Evolutionary conservation across 495 filamentous ascomycete genomes (phyloP), one percentile per base, ranked within the genome.

Genomic region (Penicillium desertorum): DNA sequence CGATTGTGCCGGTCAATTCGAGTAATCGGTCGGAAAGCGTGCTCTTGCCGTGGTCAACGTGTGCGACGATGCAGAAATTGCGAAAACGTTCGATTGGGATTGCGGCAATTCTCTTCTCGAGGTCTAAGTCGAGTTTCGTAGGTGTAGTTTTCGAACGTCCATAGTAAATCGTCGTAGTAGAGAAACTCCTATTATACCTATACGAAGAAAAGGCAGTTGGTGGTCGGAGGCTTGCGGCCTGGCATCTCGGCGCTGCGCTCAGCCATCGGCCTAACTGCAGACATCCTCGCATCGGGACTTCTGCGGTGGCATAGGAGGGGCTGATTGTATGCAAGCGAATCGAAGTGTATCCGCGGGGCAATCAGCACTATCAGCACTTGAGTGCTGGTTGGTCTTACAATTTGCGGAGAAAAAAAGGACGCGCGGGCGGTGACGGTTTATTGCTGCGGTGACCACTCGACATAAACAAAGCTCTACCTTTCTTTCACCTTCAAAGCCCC

Each of bases 1-100:
- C 73, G 56, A 98, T 97, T 20, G 94, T 98, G 17, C 94, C 94
- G 9, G 94, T 98, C 61, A 96, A 80, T 79, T 98, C 95, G 30
- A 98, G 83, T 30, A 98, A 76, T 10, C 94, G 87, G 62, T 98
- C 94, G 56, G 84, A 88, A 56, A 98, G 88, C 5, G 94, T 98
- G 59, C 86, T 91, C 71, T 98, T 98, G 68, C 94, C 94, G 86
- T 98, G 94, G 73, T 98, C 94, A 72, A 98, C 96, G 71, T 98
- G 94, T 5, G 94, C 94, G 52, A 98, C 94, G 66, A 98, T 98
- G 69, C 94, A 98, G 68, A 98, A 83, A 70, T 98, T 98, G 37
- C 94, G 87, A 71, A 90, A 98, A 17, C 92, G 87, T 29, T 91
- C 88, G 59, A 98, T 83, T 5, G 94, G 94, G 58, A 98, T 96